Base-by-base conservation (phyloP, 108 stramenopile species). In the Cylindrotheca fusiformis region DNA sequence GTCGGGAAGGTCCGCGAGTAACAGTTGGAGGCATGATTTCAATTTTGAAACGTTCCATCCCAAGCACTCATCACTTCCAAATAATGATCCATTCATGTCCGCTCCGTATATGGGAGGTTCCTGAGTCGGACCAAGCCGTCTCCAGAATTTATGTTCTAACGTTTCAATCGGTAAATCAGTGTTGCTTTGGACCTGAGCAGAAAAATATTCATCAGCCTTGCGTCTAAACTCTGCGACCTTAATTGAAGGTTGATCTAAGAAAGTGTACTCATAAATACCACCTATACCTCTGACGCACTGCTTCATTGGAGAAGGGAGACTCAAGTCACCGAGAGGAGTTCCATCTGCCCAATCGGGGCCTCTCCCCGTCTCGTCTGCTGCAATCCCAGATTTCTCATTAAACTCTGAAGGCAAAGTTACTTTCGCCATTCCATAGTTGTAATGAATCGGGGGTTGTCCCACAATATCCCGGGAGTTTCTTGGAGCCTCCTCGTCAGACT, bases 81-180 rank as follows among this genome's bases (percentile, higher is more conserved):
- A 98, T 8, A 98, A 78, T 6, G 94, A 77, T 12, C 96, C 97
- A 56, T 89, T 82, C 77, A 95, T 91, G 75, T 98, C 97, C 17
- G 97, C 97, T 4, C 97, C 97, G 64, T 98, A 98, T 55, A 82
- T 60, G 2, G 94, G 75, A 0, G 94, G 83, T 46, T 93, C 81
- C 90, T 90, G 88, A 45, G 91, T 95, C 3, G 96, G 95, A 20
- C 96, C 95, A 24, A 97, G 74, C 14, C 90, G 76, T 67, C 85
- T 88, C 96, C 96, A 97, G 68, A 93, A 97, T 68, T 91, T 78
- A 32, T 92, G 79, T 27, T 86, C 89, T 48, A 94, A 61, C 21
- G 81, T 76, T 25, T 88, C 89, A 48, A 85, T 77, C 26, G 67
- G 45, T 21, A 24, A 32, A 28, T 69, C 61, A 2, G 31, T 23